Evolutionary conservation across 1,139 yeast genomes (phyloP).

Genomic region (Zygoascus sp.): DNA sequence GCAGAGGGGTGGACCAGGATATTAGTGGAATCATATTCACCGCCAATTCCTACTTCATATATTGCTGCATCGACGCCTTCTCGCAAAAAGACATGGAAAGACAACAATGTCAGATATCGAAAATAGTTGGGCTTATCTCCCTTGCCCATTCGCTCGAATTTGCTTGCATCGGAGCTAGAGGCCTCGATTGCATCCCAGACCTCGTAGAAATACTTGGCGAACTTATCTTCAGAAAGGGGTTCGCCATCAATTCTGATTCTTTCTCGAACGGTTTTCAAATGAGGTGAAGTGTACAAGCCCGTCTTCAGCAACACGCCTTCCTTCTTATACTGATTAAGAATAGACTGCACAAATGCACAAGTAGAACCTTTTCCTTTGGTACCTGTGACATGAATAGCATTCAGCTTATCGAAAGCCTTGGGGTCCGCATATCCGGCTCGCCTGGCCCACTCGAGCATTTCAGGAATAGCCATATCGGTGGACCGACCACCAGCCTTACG

Average conservation of each 20-base stretch:
- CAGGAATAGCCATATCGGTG: slow-evolving; percentile 70
- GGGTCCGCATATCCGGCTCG: slow-evolving; percentile 66
- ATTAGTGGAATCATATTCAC: slow-evolving; percentile 93
- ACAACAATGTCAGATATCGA: slow-evolving; percentile 79
- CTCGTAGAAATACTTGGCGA: slow-evolving; percentile 86
- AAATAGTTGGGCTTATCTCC: slow-evolving; percentile 88
- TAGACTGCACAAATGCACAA: slow-evolving; percentile 88
- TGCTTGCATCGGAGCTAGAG: slow-evolving; percentile 50
- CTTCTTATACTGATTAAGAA: slow-evolving; percentile 58
- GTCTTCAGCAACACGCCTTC: slow-evolving; percentile 32
- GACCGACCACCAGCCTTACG: slow-evolving; percentile 66
- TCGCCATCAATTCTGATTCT: slow-evolving; percentile 82
- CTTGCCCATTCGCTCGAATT: slow-evolving; percentile 70
- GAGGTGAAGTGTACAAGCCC: slow-evolving; percentile 94
- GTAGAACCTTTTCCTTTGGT: slow-evolving; percentile 99
- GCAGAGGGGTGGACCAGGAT: slow-evolving; percentile 74
- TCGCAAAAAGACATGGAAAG: slow-evolving; percentile 82
- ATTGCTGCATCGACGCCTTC: slow-evolving; percentile 92
- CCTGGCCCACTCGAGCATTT: slow-evolving; percentile 87
- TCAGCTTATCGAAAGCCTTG: slow-evolving; percentile 62
- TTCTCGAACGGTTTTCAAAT: slow-evolving; percentile 87
- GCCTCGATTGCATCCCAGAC: slow-evolving; percentile 78
- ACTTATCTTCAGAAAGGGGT: slow-evolving; percentile 75
- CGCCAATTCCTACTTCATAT: slow-evolving; percentile 98
- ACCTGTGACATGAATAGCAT: slow-evolving; percentile 89